These are phyloP conservation scores for Candida pseudocylindracea DNA, from an alignment of 1,139 yeast genomes.

Conservation along the genomic window DNA sequence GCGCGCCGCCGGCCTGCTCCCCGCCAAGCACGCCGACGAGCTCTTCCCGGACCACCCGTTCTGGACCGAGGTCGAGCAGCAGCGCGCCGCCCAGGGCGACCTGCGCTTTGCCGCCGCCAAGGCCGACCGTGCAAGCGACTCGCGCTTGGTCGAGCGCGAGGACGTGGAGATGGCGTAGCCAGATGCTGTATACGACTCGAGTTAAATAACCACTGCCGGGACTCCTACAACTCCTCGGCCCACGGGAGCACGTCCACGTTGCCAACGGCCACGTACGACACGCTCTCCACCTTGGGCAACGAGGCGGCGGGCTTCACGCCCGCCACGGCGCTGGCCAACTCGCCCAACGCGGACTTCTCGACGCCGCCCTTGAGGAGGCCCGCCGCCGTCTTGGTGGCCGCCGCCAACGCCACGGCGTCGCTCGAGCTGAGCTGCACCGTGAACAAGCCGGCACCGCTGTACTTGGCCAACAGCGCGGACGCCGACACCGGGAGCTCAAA, in stretches of 20 bases:
- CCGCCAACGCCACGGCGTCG: slow-evolving; percentile 34
- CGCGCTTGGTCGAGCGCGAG: too few species aligned
- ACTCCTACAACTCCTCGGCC: slow-evolving; percentile 58
- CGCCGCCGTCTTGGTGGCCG: slow-evolving; percentile 37
- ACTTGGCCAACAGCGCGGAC: slow-evolving; percentile 38
- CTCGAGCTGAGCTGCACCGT: slow-evolving; percentile 29
- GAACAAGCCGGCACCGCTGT: slow-evolving; percentile 70
- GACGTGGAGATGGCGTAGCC: too few species aligned
- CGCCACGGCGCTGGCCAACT: slow-evolving; percentile 22
- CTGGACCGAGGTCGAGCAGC: too few species aligned
- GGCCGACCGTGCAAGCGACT: too few species aligned
- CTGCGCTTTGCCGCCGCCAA: too few species aligned
- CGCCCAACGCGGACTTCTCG: slow-evolving; percentile 19
- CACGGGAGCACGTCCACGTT: slow-evolving; percentile 73
- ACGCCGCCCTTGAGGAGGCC: slow-evolving; percentile 13
- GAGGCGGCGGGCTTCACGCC: slow-evolving; percentile 16
- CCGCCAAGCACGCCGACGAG: too few species aligned
- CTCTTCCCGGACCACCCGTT: too few species aligned
- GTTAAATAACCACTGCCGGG: not conserved
- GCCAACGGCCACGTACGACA: slow-evolving; percentile 85
- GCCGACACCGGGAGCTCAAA: slow-evolving; percentile 25
- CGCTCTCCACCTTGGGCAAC: slow-evolving; percentile 32
- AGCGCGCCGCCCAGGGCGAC: too few species aligned
- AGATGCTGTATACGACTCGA: too few species aligned
- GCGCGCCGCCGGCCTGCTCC: too few species aligned